phyloP scores from a whole-genome alignment of 2,329 filamentous ascomycete species.

The Aspergillus nomiae region DNA sequence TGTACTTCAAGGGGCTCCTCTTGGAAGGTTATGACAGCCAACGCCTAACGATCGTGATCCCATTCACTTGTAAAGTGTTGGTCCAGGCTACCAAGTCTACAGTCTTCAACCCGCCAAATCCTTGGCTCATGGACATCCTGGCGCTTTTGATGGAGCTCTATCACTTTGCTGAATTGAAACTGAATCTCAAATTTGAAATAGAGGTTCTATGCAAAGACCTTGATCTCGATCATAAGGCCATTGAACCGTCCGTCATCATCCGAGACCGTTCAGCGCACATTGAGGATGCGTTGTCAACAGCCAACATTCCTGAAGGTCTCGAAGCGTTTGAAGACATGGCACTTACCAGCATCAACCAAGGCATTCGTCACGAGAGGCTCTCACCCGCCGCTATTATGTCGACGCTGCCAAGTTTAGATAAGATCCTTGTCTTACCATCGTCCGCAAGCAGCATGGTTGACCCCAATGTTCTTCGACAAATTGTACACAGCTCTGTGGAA shows the following conservation, averaged over 20 bases:
- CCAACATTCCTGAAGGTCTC: constrained; percentile 66
- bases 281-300: constrained; percentile 54
- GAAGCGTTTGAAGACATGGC: constrained; percentile 84
- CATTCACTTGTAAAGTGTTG: constrained; percentile 95
- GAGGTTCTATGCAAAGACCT: constrained; percentile 95
- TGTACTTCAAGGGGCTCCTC: constrained; percentile 93
- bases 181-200: constrained; percentile 98
- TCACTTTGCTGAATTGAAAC: constrained; percentile 86
- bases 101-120: constrained; percentile 92
- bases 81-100: constrained; percentile 80
- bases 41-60: constrained; percentile 86
- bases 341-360: constrained; percentile 70
- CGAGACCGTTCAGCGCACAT: constrained; percentile 72
- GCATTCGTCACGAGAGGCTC: constrained; percentile 70
- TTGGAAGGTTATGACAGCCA: constrained; percentile 94
- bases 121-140: constrained; percentile 97
- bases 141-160: constrained; percentile 90
- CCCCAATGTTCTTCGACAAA: constrained; percentile 65
- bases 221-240: constrained; percentile 85
- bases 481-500: constrained; percentile 83
- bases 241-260: constrained; percentile 85
- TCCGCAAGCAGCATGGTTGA: constrained; percentile 76
- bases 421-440: constrained; percentile 76
- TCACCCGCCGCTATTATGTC: constrained; percentile 77
- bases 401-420: constrained; percentile 79